Base-by-base conservation (phyloP, 148 eudicot genomes). In the Amaranthus cruentus region DNA sequence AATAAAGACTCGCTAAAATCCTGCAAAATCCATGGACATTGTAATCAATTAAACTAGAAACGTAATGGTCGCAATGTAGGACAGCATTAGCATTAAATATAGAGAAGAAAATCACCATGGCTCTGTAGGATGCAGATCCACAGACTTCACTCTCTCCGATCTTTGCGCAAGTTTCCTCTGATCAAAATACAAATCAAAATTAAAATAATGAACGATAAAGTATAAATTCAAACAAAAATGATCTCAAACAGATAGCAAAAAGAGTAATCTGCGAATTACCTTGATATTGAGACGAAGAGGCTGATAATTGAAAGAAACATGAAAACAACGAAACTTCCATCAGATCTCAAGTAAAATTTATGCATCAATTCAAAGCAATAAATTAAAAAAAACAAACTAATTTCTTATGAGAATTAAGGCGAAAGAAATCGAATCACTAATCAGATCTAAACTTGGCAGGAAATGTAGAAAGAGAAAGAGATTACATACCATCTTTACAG, bases 51-150 rank as follows among this genome's bases (percentile, higher is more conserved):
- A 2, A 69, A 43, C 12, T 9, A 9, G 28, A 4, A 78, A 43
- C 1, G 38, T 28, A 28, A 28, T 28, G 38, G 38, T 28, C 38
- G 38, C 38, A 28, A 28, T 28, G 38, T 28, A 28, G 38, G 38
- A 28, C 12, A 56, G n/a, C 3, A 15, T 28, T 12, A 10, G 44
- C 69, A 13, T 8, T 4, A 57, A 69, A 62, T 57, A 56, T 12
- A 65, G 54, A 49, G 14, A 5, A 73, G 11, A 44, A 54, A 74
- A 66, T 79, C 79, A 91, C 97, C 97, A 91, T 91, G 97, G 94
- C 73, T 91, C 97, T 4, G 91, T 87, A 0, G 97, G 94, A 84
- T 91, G 97, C 46, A 91, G 87, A 85, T 91, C 97, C 64, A 91
- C 97, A 58, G 90, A 91, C 73, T 91, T 91, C 28, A 91, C 94